Percentiles rank a stretch among this genome's conserved stretches.
Conservation (phyloP, 495 filamentous ascomycete species). For the Neurospora sp. region DNA sequence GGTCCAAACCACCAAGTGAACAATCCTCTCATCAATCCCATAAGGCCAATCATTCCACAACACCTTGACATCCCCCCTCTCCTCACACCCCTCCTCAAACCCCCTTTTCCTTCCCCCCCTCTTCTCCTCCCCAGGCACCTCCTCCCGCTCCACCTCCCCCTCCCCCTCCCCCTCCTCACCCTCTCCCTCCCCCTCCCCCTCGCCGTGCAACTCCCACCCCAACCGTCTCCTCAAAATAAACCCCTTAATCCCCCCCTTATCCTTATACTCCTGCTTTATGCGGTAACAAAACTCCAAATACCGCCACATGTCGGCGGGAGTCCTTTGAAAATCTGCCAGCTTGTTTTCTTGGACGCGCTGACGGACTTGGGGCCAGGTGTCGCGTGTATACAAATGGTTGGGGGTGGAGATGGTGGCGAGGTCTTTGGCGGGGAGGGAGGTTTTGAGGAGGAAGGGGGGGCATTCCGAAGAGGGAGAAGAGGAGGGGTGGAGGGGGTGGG, state of each 20-base stretch:
- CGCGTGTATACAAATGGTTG: constrained; percentile 46
- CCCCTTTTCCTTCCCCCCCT: too few relatives aligned
- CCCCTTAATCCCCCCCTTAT: constrained; percentile 52
- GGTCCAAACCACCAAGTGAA: constrained; percentile 85
- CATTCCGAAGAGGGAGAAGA: constrained; percentile 26
- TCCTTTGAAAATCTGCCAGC: constrained; percentile 62
- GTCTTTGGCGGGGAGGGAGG: constrained; percentile 41
- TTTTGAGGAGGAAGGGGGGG: constrained; percentile 54
- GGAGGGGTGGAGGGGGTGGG: too few relatives aligned
- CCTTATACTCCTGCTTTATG: constrained; percentile 45
- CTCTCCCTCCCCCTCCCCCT: too few relatives aligned
- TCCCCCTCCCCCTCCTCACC: too few relatives aligned
- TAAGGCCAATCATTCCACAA: constrained; percentile 90
- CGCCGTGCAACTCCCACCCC: too few relatives aligned
- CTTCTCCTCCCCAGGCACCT: too few relatives aligned
- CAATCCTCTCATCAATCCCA: constrained; percentile 61
- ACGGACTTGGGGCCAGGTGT: constrained; percentile 55
- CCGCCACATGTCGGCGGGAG: constrained; percentile 60
- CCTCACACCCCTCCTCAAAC: background rate
- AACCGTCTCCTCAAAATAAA: too few relatives aligned
- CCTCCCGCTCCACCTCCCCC: too few relatives aligned
- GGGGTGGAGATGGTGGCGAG: constrained; percentile 52
- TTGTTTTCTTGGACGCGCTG: constrained; percentile 53
- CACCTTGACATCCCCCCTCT: constrained; percentile 56
- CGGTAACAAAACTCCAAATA: constrained; percentile 58